These are phyloP conservation scores for Diplodia corticola DNA, from an alignment of 2,329 filamentous ascomycete species.

Conservation along the genomic window DNA sequence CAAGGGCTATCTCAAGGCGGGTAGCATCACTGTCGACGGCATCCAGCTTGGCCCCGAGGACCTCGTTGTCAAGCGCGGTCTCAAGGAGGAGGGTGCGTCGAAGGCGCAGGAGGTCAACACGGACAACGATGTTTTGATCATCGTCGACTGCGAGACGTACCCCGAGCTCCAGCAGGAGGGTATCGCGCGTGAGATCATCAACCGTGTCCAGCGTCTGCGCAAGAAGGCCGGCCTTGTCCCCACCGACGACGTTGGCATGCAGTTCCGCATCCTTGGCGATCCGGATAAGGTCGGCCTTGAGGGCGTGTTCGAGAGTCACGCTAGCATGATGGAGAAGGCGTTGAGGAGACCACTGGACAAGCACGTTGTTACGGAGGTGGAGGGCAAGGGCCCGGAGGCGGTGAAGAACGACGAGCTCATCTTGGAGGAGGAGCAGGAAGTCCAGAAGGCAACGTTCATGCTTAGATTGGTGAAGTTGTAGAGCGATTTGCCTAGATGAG, in stretches of 20 bases:
- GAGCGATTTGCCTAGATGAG: neutral
- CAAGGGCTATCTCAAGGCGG: constrained; percentile 71
- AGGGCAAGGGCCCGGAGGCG: constrained; percentile 57
- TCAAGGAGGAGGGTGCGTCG: constrained; percentile 70
- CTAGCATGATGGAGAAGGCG: constrained; percentile 70
- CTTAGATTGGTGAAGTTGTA: constrained; percentile 70
- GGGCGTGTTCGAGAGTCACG: constrained; percentile 68
- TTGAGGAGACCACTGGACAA: constrained; percentile 75
- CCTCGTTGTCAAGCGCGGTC: constrained; percentile 75
- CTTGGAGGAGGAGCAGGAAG: constrained; percentile 79
- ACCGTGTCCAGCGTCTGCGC: constrained; percentile 85
- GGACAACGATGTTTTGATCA: constrained; percentile 84
- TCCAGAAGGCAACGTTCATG: constrained; percentile 79
- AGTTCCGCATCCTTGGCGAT: constrained; percentile 79
- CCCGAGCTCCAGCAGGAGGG: constrained; percentile 87
- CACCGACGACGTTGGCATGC: constrained; percentile 95
- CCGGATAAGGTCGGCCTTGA: constrained; percentile 74
- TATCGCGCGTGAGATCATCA: constrained; percentile 86
- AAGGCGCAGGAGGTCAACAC: constrained; percentile 83
- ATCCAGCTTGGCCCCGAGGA: constrained; percentile 82
- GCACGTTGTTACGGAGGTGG: constrained; percentile 60
- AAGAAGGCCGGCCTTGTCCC: constrained; percentile 91
- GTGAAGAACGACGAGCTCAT: constrained; percentile 61
- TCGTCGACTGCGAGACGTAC: constrained; percentile 81
- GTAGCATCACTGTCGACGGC: constrained; percentile 78